Conservation (phyloP, 108 stramenopile genomes). For the Fragilaria crotonensis region DNA sequence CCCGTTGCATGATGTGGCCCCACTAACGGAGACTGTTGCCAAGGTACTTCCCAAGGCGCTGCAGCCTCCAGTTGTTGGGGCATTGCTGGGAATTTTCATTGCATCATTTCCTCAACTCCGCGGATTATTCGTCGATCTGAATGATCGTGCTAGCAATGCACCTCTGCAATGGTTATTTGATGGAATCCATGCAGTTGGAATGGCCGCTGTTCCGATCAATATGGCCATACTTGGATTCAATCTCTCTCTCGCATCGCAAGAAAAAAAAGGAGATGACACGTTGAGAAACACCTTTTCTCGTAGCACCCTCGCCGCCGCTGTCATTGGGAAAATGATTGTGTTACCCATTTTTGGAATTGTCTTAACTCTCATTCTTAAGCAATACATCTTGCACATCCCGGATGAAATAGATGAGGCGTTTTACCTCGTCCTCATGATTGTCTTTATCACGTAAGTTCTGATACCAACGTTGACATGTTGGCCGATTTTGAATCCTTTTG, state of each 20-base stretch:
- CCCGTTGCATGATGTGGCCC: background rate
- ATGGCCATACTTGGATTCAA: constrained; percentile 85
- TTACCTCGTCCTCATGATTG: constrained; percentile 79
- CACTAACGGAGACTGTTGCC: background rate
- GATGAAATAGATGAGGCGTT: constrained; percentile 70
- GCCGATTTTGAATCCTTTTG: no score
- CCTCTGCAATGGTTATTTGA: constrained; percentile 85
- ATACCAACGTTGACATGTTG: background rate
- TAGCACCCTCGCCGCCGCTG: constrained; percentile 46
- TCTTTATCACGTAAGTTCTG: constrained; percentile 44
- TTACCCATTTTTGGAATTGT: constrained; percentile 70
- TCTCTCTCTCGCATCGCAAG: constrained; percentile 40
- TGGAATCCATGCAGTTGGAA: constrained; percentile 66
- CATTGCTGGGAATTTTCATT: constrained; percentile 59
- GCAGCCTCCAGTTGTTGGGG: constrained; percentile 78
- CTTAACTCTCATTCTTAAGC: constrained; percentile 37
- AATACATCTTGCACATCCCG: constrained; percentile 48
- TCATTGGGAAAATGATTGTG: constrained; percentile 75
- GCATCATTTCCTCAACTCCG: constrained; percentile 52
- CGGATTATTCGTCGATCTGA: constrained; percentile 73
- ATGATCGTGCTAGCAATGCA: constrained; percentile 42
- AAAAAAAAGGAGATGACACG: constrained; percentile 8
- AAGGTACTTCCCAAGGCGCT: constrained; percentile 12
- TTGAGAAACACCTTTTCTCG: constrained; percentile 25
- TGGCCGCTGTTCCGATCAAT: constrained; percentile 83